These are phyloP conservation scores for Talaromyces sp. DNA, from an alignment of 2,329 filamentous ascomycete species.

Conservation along the genomic window DNA sequence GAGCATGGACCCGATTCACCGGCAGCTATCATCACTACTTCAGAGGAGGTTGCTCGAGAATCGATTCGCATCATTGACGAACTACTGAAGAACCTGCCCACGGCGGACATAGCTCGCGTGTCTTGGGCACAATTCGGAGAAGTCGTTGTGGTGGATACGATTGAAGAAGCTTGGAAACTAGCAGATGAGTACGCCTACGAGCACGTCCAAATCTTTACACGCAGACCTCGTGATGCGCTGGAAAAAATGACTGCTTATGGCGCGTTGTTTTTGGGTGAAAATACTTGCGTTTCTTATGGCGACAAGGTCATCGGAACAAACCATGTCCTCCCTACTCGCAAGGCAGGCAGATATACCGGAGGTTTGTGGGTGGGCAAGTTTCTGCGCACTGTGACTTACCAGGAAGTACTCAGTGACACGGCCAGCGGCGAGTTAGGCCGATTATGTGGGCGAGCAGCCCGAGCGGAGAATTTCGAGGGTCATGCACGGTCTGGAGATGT, in stretches of 20 bases:
- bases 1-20: conserved; percentile 54
- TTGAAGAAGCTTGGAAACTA: conserved; percentile 44
- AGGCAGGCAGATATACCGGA: conserved; percentile 50
- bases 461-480: conserved; percentile 53
- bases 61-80: conserved; percentile 38
- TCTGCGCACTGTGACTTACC: conserved; percentile 52
- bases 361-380: conserved; percentile 57
- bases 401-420: conserved; percentile 45
- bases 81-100: conserved; percentile 42
- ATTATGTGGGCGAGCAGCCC: conserved; percentile 49
- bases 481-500: conserved; percentile 53
- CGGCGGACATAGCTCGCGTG: conserved; percentile 41
- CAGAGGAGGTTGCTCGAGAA: conserved; percentile 36
- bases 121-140: conserved; percentile 50
- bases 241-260: conserved; percentile 53
- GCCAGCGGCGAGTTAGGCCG: conserved; percentile 49
- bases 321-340: conserved; percentile 51
- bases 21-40: conserved; percentile 50
- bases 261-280: conserved; percentile 50
- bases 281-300: conserved; percentile 53
- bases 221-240: conserved; percentile 47
- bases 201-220: conserved; percentile 52
- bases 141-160: conserved; percentile 41
- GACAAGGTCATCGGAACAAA: conserved; percentile 57
- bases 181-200: conserved; percentile 51